A percentile compares a stretch with the other conserved stretches of the same genome.
phyloP scores from a whole-genome alignment of 2,329 filamentous ascomycete species.

The Fusarium burgessii region DNA sequence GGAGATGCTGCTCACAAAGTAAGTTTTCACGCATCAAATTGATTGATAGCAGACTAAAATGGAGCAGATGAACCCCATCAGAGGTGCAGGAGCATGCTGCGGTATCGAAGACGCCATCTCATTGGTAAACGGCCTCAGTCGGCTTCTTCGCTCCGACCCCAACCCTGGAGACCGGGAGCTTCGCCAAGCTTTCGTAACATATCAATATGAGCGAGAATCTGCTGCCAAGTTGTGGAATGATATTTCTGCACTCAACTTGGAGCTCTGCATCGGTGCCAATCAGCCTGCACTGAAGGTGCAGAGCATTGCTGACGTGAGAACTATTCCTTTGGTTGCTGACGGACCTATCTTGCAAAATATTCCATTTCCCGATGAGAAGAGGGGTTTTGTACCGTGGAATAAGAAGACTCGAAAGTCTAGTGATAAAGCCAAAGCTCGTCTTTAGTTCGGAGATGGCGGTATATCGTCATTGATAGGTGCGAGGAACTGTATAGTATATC shows the following conservation, averaged over 20 bases:
- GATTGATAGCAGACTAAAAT: not conserved
- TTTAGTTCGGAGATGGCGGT: not conserved
- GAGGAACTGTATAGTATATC: not conserved
- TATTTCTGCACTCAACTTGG: slow-evolving; percentile 5
- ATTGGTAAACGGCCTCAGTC: slow-evolving; percentile 10
- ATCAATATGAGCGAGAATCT: slow-evolving; percentile 17
- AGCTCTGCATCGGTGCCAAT: slow-evolving; percentile 10
- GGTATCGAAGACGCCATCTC: slow-evolving; percentile 23
- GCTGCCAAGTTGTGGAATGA: slow-evolving; percentile 21
- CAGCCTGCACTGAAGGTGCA: slow-evolving; percentile 14
- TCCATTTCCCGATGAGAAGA: slow-evolving; percentile 6
- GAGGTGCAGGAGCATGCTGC: slow-evolving; percentile 27
- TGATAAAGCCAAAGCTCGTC: not conserved
- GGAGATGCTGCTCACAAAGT: slow-evolving; percentile 30
- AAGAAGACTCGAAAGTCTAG: not conserved
- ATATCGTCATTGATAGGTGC: accelerated
- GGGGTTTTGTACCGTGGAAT: slow-evolving; percentile 3
- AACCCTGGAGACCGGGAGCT: not conserved
- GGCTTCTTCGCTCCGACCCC: not conserved
- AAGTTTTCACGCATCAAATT: accelerated
- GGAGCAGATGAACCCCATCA: slow-evolving; percentile 19
- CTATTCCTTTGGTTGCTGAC: slow-evolving; percentile 9
- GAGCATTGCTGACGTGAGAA: not conserved
- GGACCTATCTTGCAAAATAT: slow-evolving; percentile 10
- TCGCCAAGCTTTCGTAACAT: not conserved